Evolutionary conservation across 805 yeast genomes (phyloP), one percentile per base, ranked within the genome.

Genomic region (Kuraishia floccosa): DNA sequence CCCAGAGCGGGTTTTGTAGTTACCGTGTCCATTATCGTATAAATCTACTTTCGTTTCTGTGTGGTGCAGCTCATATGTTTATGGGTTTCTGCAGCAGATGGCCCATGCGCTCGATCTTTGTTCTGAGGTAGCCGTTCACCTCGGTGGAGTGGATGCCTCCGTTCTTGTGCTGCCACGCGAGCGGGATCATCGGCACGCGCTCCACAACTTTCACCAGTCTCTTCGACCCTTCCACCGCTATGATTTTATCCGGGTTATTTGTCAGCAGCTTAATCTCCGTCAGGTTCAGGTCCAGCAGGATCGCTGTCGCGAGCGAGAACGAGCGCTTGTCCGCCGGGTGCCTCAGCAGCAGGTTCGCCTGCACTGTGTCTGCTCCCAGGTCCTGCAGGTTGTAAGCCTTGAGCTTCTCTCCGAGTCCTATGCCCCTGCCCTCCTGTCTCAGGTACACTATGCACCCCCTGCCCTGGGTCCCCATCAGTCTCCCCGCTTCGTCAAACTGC

Each of bases 281-380:
- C 37, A 84, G 67, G 8, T 86, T 91, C 40, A 91, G 63, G 54
- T 91, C 99, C 28, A 78, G 49, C 32, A 91, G 61, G 24, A 91
- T 91, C 3, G 97, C 91, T 7, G 96, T 91, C 5, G 97, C 98
- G 37, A 91, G 61, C 1, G 91, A 76, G 51, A 89, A 91, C 27
- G 87, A 80, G 44, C 99, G 74, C n/a, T 83, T 94, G 54, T 91
- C 99, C 0, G 96, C 97, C 5, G 99, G 99, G 47, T 91, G 99
- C 43, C 95, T 72, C 39, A 91, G 65, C 59, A 91, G 53, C 35
- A 91, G 59, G 54, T 91, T 91, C 6, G 98, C 98, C 53, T 87
- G 93, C 4, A 91, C 97, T 0, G 99, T 91, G 53, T 91, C 99
- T 6, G 97, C 97, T 5, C 99, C 99, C 35, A 91, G 63, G 57